Evolutionary conservation across 1,284 basidiomycete species (phyloP).

Genomic region (Heimioporus punctisporus): DNA sequence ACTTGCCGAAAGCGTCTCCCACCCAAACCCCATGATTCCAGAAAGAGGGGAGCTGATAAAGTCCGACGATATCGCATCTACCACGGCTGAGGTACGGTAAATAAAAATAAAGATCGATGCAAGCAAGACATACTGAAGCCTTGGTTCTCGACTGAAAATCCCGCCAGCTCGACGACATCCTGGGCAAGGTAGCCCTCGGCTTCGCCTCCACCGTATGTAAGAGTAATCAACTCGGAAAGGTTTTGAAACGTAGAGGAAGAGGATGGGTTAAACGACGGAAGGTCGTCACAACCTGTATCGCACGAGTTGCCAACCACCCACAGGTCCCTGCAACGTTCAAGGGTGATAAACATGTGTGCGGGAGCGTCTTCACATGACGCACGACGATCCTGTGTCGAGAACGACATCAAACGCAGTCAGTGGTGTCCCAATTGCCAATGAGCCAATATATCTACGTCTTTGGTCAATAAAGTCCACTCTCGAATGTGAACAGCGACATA

Average conservation of each 20-base stretch:
- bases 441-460: conserved; percentile 38
- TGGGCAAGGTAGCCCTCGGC: conserved; percentile 36
- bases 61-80: conserved; percentile 7
- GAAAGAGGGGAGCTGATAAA: conserved; percentile 25
- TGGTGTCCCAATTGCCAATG: conserved; percentile 44
- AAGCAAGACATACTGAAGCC: conserved; percentile 36
- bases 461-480: conserved; percentile 3
- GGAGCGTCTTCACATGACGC: conserved; percentile 5
- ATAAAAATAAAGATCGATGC: neutral
- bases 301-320: conserved; percentile 23
- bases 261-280: conserved; percentile 18
- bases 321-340: conserved; percentile 19
- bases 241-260: conserved; percentile 32
- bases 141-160: conserved; percentile 43
- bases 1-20: conserved; percentile 27
- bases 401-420: conserved; percentile 40
- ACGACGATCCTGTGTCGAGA: conserved; percentile 63
- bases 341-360: neutral
- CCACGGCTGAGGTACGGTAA: conserved; percentile 22
- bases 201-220: conserved; percentile 27
- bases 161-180: conserved; percentile 45
- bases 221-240: conserved; percentile 9
- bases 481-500: conserved; percentile 9
- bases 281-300: conserved; percentile 10
- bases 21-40: conserved; percentile 30